Evolutionary conservation across 345 rosid species (phyloP), one percentile per base, ranked within the genome.

Genomic region (Syzygium oleosum): DNA sequence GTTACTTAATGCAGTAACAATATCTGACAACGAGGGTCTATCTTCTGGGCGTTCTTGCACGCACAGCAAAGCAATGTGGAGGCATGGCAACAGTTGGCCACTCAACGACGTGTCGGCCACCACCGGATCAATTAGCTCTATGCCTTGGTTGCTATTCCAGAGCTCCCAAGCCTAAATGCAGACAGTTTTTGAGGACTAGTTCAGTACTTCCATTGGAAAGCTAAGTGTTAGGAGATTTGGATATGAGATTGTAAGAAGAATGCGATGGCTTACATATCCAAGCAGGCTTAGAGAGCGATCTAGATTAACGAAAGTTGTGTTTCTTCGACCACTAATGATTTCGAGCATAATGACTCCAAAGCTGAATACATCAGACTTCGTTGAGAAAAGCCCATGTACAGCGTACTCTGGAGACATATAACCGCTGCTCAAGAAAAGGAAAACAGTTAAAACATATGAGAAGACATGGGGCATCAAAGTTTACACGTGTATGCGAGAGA

Each of bases 341-440:
- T 90, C 93, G 16, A 91, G 78, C 43, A 90, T 15, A 16, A 90
- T 43, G 31, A 90, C 93, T 31, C 93, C 91, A 52, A 87, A 90
- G 73, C 92, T 91, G 51, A 89, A 91, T 8, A 88, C 88, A 49
- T 91, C 92, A 7, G 90, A 90, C 87, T 90, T 90, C 27, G 58
- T 49, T 1, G 92, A 90, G 87, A 89, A 90, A 38, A 86, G 51
- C 5, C 91, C 90, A 15, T 85, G 85, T 84, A 85, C 13, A 4
- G 89, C 93, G 51, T 91, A 88, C 85, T 90, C 91, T 46, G 92
- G 89, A 25, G 92, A 87, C 90, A 90, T 89, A 31, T 89, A 91
- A 17, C 90, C 91, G 51, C 92, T 90, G 86, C 15, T 23, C 38
- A 34, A 34, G n/a, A 14, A 29, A 19, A n/a, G 14, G 38, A 63